Conservation (phyloP, 176 grass and related monocot genomes). For the Guadua angustifolia region DNA sequence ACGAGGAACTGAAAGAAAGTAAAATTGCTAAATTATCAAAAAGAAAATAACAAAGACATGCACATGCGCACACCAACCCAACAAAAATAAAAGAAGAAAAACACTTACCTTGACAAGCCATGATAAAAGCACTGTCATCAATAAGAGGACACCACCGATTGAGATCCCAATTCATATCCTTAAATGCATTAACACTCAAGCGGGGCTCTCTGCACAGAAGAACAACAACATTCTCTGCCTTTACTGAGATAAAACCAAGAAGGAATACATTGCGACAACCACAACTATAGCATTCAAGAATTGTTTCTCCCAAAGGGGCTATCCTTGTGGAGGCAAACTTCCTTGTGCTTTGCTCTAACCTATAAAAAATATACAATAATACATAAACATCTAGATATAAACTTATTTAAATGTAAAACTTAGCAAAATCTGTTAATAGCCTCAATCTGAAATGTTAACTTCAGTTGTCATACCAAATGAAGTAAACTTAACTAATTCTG, state of each 20-base stretch:
- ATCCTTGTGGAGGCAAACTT: slow-evolving; percentile 99
- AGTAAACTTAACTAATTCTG: too few species aligned
- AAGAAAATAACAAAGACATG: slow-evolving; percentile 6
- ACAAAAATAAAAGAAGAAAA: slow-evolving; percentile 28
- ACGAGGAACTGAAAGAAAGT: slow-evolving; percentile 68
- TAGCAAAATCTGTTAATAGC: too few species aligned
- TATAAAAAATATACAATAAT: slow-evolving; percentile 37
- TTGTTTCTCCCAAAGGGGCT: slow-evolving; percentile 94
- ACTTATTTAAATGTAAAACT: too few species aligned
- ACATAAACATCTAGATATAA: slow-evolving; percentile 25
- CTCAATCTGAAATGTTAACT: too few species aligned
- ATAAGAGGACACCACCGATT: slow-evolving; percentile 98
- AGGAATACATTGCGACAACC: slow-evolving; percentile 98
- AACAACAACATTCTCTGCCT: slow-evolving; percentile 94
- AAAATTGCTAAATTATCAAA: slow-evolving; percentile 40
- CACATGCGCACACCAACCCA: background rate
- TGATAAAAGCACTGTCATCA: slow-evolving; percentile 94
- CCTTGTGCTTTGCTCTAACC: slow-evolving; percentile 98
- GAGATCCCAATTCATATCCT: slow-evolving; percentile 99
- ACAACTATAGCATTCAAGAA: slow-evolving; percentile 99
- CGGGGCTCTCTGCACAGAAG: slow-evolving; percentile 98
- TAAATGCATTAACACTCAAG: slow-evolving; percentile 94
- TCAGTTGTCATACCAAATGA: too few species aligned
- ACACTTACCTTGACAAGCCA: slow-evolving; percentile 95
- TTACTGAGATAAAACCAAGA: slow-evolving; percentile 98